Evolutionary conservation across 345 rosid genomes (phyloP), one percentile per base, ranked within the genome.

Genomic region (Acer saccharum): DNA sequence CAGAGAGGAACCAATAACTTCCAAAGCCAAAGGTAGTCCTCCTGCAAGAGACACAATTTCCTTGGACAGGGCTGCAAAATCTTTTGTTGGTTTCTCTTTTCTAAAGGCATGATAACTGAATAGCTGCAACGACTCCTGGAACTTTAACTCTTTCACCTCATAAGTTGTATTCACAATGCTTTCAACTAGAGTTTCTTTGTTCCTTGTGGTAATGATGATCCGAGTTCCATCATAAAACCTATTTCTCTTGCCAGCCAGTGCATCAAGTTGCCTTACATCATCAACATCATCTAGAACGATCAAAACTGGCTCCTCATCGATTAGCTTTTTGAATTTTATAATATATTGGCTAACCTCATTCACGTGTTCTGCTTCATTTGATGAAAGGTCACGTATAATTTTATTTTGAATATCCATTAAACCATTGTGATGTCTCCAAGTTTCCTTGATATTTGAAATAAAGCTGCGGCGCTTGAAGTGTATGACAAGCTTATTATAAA

Each of bases 1-100:
- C 79, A 92, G 77, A 65, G 70, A 85, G 11, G 92, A 86, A 13
- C 95, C 98, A 81, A 92, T 86, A 1, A 92, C 94, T 83, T 92
- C 89, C 21, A 94, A 2, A 17, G 95, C 94, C 74, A 94, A 80
- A 2, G 97, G 98, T 7, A 94, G 74, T 8, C 52, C 57, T 16
- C 93, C 95, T 0, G 92, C 77, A 3, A 82, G 82, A 35, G 63
- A 10, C 55, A 92, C 88, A 67, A 91, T 81, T 78, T 88, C 11
- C 65, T 84, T 52, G 11, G 97, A 81, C 41, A 84, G 35, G 0
- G 58, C 60, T 16, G 74, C 1, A 17, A 84, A 77, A 27, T 61
- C 80, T 0, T 77, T 44, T 5, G 83, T 55, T 17, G 95, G 98
- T 21, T 84, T 77, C 68, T 83, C 89, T 66, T 81, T 89, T 69